Evolutionary conservation across 805 yeast species (phyloP), one percentile per base, ranked within the genome.

Genomic region (Blastobotrys peoriensis): DNA sequence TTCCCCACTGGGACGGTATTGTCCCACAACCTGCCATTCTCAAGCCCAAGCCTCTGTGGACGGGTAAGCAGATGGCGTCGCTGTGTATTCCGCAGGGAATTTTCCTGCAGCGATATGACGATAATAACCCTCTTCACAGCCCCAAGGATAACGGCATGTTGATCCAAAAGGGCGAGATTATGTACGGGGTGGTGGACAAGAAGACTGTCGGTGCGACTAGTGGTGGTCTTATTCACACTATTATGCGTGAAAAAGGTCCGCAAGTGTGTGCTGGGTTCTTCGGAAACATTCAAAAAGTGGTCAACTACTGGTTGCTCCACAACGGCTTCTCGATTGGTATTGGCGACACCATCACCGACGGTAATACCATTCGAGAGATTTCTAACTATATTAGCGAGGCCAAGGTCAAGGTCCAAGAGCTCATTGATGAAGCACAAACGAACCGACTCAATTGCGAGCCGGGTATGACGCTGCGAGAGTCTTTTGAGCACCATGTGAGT

Each of bases 311-410:
- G 99, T 74, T 93, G 49, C 74, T 93, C 43, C 98, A 94, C 63
- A 86, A 86, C 58, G 98, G 98, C 49, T 93, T 93, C 69, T 91
- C 98, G 9, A 94, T 94, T 57, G 99, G 99, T 76, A 93, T 93
- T 67, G 99, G 99, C 74, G 99, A 93, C 68, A 93, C 98, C 3
- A 94, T 93, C 70, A 98, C 98, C 40, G 98, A 94, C 72, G 79
- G 89, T n/a, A 81, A 78, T 23, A 93, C 99, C 35, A 94, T 93
- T 96, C 80, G 81, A 55, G 83, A 83, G 55, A 89, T 93, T 57
- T 93, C 98, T 1, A 82, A 83, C 47, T 91, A 98, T 3, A 93
- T 93, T 65, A 81, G 86, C 41, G 86, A 81, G 49, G 98, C 98
- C 13, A 94, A 94, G 66, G 78, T 76, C 38, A 87, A 91, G 70